Conservation (phyloP, 495 filamentous ascomycete species). For the Penicillium angulare region DNA sequence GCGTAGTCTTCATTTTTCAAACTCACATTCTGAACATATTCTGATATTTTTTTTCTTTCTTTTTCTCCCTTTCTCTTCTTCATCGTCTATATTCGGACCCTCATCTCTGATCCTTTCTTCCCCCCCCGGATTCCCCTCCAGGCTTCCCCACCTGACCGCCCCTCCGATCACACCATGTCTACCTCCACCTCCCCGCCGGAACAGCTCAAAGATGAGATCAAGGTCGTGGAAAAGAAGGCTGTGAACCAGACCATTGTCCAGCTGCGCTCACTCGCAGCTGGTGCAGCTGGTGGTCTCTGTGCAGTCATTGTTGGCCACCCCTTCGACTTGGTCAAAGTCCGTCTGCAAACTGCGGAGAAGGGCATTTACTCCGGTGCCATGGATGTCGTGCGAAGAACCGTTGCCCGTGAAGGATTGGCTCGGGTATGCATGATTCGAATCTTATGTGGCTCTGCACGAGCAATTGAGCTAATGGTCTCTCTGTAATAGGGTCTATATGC, state of each 20-base stretch:
- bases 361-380: slow-evolving; percentile 88
- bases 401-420: slow-evolving; percentile 81
- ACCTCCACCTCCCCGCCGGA: slow-evolving; percentile 31
- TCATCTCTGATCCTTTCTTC: not conserved
- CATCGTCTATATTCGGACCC: not conserved
- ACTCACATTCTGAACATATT: too few relatives aligned
- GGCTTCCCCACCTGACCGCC: not conserved
- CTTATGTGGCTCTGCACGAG: not conserved
- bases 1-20: not conserved
- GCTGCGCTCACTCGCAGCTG: slow-evolving; percentile 80
- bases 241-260: slow-evolving; percentile 46
- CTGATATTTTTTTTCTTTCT: not conserved
- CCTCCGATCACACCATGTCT: slow-evolving; percentile 15
- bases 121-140: not conserved
- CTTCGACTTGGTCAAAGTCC: slow-evolving; percentile 96
- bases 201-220: slow-evolving; percentile 34
- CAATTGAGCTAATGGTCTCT: slow-evolving; percentile 1
- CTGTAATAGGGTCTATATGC: slow-evolving; percentile 76
- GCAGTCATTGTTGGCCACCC: slow-evolving; percentile 93
- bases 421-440: slow-evolving; percentile 40
- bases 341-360: slow-evolving; percentile 91
- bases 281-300: slow-evolving; percentile 90
- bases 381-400: slow-evolving; percentile 83
- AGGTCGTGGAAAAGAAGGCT: slow-evolving; percentile 33
- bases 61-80: not conserved